A percentile compares a stretch with the other conserved stretches of the same genome.
phyloP scores from a whole-genome alignment of 1,284 basidiomycete species.

The Sanguinoderma infundibulare region DNA sequence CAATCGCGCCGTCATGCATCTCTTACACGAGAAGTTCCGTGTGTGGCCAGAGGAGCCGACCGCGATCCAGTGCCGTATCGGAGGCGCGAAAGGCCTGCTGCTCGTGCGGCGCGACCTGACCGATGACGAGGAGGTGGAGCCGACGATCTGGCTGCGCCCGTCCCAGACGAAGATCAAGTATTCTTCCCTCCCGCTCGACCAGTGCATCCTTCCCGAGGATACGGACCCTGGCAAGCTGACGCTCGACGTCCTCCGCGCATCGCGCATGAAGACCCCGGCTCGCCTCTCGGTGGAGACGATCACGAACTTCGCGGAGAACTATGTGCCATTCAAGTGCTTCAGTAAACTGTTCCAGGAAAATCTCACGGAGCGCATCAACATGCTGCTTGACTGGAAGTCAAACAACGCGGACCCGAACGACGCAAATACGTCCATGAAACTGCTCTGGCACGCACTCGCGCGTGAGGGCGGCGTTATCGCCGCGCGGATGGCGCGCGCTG shows the following conservation, averaged over 20 bases:
- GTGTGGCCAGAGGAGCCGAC: conserved; percentile 38
- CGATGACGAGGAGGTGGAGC: conserved; percentile 19
- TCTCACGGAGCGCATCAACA: conserved; percentile 17
- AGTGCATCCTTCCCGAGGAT: conserved; percentile 15
- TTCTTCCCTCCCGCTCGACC: conserved; percentile 3
- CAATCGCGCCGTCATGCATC: conserved; percentile 36
- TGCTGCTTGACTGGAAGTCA: conserved; percentile 31
- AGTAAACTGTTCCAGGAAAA: conserved; percentile 31
- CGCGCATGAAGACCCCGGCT: conserved; percentile 39
- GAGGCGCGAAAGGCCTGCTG: conserved; percentile 40
- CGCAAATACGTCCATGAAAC: conserved; percentile 26
- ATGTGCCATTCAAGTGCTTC: conserved; percentile 40
- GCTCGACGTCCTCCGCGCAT: conserved; percentile 44
- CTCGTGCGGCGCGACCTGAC: conserved; percentile 19
- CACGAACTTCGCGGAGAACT: conserved; percentile 50
- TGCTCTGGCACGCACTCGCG: conserved; percentile 39
- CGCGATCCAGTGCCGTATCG: conserved; percentile 46
- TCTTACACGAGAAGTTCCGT: conserved; percentile 31
- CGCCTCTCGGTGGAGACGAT: conserved; percentile 47
- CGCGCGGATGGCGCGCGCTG: conserved; percentile 36
- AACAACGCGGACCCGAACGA: neutral
- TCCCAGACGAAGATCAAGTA: conserved; percentile 51
- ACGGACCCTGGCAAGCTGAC: conserved; percentile 39
- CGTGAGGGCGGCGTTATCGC: conserved; percentile 37
- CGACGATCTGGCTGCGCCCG: conserved; percentile 40